Evolutionary conservation across 2,329 filamentous ascomycete species (phyloP), one percentile per base, ranked within the genome.

Genomic region (Colletotrichum sp.): DNA sequence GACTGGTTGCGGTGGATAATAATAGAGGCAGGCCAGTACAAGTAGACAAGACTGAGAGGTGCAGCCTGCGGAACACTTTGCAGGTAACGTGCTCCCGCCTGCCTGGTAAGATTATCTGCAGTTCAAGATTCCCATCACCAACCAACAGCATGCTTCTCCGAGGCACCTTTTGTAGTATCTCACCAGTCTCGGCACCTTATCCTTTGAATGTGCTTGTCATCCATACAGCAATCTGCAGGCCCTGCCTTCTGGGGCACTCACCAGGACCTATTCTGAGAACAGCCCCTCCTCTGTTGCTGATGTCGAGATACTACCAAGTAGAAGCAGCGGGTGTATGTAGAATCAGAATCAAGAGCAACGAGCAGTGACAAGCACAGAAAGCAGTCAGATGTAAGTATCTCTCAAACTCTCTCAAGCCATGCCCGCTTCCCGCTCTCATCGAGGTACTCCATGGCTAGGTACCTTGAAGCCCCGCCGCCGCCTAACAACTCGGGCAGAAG

Each of bases 391-490:
- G 33, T 63, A 43, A 21, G 18, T 24, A 5, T 55, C 12, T 63
- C 21, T 36, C 38, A 63, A 69, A 33, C 31, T 38, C 43, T 43
- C 33, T 36, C 61, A 66, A 31, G 38, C 47, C 24, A 36, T 72
- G 29, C 29, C 51, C 34, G 65, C 66, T 59, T 69, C 29, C 34
- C 47, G 16, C 5, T 9, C 8, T 9, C 31, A 11, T 33, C 31
- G 43, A 33, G 55, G 61, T 55, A 61, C 71, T 33, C 61, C 67
- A 62, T 55, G 38, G 61, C 55, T 68, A 24, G 24, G 24, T 24
- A 73, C 71, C 33, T 73, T 38, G 31, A 47, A 31, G 61, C 54
- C 71, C 71, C 67, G 61, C 54, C 54, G 58, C 55, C 61, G 47
- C 24, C 61, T 73, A 70, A 73, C 67, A 73, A 57, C 38, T 51